Evolutionary conservation across 352 stramenopile genomes (phyloP), one percentile per base, ranked within the genome.

Genomic region (Aphanomyces invadans): DNA sequence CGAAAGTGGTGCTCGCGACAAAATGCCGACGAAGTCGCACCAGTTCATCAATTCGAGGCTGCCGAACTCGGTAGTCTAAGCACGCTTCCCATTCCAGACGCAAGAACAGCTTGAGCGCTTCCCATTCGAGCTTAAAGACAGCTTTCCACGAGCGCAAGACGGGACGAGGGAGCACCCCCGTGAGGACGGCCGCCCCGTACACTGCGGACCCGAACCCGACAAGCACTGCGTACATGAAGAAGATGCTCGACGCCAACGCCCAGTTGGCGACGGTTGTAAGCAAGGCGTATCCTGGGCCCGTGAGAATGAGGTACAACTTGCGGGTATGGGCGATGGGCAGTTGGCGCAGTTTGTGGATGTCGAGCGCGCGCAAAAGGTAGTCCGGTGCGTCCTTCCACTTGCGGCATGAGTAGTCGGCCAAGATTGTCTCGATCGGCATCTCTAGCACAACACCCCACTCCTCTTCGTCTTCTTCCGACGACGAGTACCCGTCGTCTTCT

Each of bases 41-140:
- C 4, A 67, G 46, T 23, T 44, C 42, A 4, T 46, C 38, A 23
- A 67, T 67, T 7, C 60, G 60, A 9, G 60, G 60, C 45, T 49
- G 38, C 4, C 60, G 60, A 9, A 67, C 60, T 5, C 60, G 60
- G 32, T 51, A 67, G 28, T 67, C 38, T 21, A 67, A 25, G n/a
- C 38, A 49, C 21, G 48, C 60, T 23, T 67, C 60, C 28, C 48
- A 31, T 28, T 67, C 60, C 1, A 67, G 33, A n/a, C 48, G 60
- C 45, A 67, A 36, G 33, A 67, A 67, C 33, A 67, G 25, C 38
- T 60, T 56, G 32, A 57, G 48, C 49, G 60, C 60, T 44, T 44
- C 48, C 19, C n/a, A 67, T 33, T 67, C 60, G 49, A 67, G 48
- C n/a, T 48, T 49, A 1, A 42, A 7, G 5, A 32, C 26, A 5